A percentile compares a stretch with the other conserved stretches of the same genome.
These are phyloP conservation scores for Cladophialophora yegresii DNA, from an alignment of 2,329 filamentous ascomycete species.

Conservation along the genomic window DNA sequence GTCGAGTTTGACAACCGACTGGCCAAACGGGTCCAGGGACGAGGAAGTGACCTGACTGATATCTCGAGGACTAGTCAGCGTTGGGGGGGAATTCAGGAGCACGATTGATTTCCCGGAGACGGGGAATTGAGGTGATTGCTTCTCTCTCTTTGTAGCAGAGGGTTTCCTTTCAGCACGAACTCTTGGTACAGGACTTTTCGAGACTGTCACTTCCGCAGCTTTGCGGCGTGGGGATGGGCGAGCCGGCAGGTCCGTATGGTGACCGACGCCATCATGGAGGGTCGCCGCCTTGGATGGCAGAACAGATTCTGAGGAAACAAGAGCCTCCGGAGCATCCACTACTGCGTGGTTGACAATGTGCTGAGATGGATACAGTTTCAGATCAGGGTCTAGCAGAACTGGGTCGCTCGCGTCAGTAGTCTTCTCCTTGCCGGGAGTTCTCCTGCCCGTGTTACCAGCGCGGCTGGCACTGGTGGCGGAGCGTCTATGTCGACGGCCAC, in stretches of 20 bases:
- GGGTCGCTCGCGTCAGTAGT: conserved; percentile 1
- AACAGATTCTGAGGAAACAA: not conserved
- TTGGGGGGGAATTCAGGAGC: conserved; percentile 16
- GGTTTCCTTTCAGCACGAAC: not conserved
- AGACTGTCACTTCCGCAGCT: not conserved
- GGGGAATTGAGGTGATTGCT: not conserved
- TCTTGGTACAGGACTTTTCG: conserved; percentile 1
- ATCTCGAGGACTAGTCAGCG: conserved; percentile 20
- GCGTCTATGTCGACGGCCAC: conserved; percentile 29
- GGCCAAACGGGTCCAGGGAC: conserved; percentile 31
- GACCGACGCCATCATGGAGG: not conserved
- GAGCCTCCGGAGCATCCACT: not conserved
- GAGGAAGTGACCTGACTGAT: conserved; percentile 28
- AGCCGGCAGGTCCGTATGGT: conserved; percentile 10
- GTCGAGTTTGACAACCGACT: conserved; percentile 31
- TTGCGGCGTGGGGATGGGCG: conserved; percentile 12
- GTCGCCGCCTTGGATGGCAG: not conserved
- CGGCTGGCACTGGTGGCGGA: conserved; percentile 23
- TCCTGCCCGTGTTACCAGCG: conserved; percentile 14
- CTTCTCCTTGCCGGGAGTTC: conserved; percentile 8
- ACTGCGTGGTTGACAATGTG: not conserved
- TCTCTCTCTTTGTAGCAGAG: not conserved
- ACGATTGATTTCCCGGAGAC: conserved; percentile 13
- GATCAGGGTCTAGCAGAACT: conserved; percentile 3
- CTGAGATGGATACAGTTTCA: not conserved